Conservation (phyloP, 305 asterid genomes). For the Lippia alba region DNA sequence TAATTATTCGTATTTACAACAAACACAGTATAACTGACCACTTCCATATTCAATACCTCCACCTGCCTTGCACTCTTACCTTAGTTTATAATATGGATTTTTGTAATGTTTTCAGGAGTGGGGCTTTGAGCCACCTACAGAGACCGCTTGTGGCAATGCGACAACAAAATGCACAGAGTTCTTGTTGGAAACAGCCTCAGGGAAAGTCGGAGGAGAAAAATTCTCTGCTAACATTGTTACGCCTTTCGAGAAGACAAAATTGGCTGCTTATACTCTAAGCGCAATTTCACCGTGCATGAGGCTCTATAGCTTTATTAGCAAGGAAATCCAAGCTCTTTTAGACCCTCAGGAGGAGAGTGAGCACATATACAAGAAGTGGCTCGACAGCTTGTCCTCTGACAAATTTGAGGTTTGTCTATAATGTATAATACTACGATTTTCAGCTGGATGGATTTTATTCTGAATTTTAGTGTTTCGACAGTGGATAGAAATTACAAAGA, state of each 20-base stretch:
- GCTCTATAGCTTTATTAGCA: constrained; percentile 59
- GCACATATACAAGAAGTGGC: constrained; percentile 68
- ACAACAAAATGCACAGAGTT: constrained; percentile 60
- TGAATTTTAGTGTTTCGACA: no score
- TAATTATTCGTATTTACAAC: no score
- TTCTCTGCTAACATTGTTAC: constrained; percentile 49
- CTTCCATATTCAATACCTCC: constrained; percentile 9
- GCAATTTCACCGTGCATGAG: constrained; percentile 81
- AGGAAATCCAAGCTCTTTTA: constrained; percentile 53
- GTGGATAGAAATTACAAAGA: no score
- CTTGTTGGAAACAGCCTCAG: constrained; percentile 71
- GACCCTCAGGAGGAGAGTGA: constrained; percentile 46
- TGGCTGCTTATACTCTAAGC: constrained; percentile 70
- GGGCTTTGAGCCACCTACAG: constrained; percentile 74
- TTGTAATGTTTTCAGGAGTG: constrained; percentile 50
- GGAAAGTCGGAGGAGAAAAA: constrained; percentile 66
- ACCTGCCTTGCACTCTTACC: background rate
- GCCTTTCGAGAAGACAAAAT: constrained; percentile 73
- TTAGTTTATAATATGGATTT: background rate
- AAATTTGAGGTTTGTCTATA: constrained; percentile 58
- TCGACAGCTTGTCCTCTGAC: constrained; percentile 54
- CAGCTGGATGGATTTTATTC: background rate
- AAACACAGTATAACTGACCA: no score
- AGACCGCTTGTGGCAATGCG: constrained; percentile 46
- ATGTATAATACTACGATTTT: constrained; percentile 8